Conservation (phyloP, 83 land plant genomes). For the Picea abies region DNA sequence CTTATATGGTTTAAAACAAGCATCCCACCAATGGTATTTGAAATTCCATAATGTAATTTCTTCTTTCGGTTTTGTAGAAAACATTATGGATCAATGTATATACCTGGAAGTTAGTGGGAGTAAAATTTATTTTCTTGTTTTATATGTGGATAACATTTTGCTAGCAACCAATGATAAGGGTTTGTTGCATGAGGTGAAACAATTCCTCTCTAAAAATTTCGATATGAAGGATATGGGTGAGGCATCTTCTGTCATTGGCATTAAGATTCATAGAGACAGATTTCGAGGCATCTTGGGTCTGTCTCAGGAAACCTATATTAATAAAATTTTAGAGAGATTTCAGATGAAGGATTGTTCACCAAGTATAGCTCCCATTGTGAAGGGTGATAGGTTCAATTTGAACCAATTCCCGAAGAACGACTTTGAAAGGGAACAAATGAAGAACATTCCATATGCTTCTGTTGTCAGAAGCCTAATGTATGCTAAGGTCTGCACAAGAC, state of each 20-base stretch:
- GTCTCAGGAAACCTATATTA: too few species aligned
- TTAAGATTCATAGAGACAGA: too few species aligned
- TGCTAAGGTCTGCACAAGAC: constrained; percentile 15
- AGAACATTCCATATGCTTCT: constrained; percentile 17
- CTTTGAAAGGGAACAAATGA: constrained; percentile 24
- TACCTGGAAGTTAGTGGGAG: constrained; percentile 32
- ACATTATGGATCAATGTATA: too few species aligned
- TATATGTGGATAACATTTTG: constrained; percentile 32
- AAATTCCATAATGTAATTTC: too few species aligned
- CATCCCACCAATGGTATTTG: too few species aligned
- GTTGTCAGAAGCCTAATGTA: constrained; percentile 9
- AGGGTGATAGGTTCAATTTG: constrained; percentile 28
- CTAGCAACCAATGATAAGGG: constrained; percentile 31
- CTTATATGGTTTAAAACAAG: too few species aligned
- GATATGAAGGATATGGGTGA: too few species aligned
- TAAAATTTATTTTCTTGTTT: constrained; percentile 19
- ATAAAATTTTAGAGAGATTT: too few species aligned
- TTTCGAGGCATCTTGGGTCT: too few species aligned
- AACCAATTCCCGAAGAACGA: constrained; percentile 24
- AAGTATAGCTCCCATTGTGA: constrained; percentile 18
- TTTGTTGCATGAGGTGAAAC: constrained; percentile 9
- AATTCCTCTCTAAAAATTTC: too few species aligned
- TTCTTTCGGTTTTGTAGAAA: too few species aligned
- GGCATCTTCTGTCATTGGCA: too few species aligned
- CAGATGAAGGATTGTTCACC: constrained; percentile 20